Base-by-base conservation (phyloP, 352 stramenopile species). In the Phytophthora litchii region DNA sequence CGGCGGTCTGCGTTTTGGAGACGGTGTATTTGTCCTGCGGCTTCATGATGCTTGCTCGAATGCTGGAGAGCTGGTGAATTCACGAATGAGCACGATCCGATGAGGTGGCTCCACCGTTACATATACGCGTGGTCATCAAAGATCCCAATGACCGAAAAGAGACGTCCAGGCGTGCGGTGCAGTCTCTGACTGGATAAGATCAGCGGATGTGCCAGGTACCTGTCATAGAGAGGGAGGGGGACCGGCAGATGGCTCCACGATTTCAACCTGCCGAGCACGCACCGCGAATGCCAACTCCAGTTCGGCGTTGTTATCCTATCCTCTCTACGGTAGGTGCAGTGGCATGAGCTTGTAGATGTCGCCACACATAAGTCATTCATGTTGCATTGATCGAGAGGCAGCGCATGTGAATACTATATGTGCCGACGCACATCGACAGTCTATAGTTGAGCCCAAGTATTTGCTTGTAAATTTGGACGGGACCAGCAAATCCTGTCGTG, bases 1-100 rank as follows among this genome's bases (percentile, higher is more conserved):
- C 55, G 4, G 75, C 75, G 0, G 60, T 76, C 34, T 82, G 75
- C 11, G 69, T 85, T 72, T 71, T 78, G 11, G 75, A 69, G 41
- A 85, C 82, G 23, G 69, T 60, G 57, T 80, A 80, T 12, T 49
- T 52, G 8, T 55, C 13, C 50, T 83, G 74, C 16, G 68, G 78
- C 58, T 83, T 60, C 44, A 38, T 34, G 29, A 5, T 27, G 23
- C 3, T n/a, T 5, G 23, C 5, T 27, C 5, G 29, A 34, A 32
- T 60, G 19, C 41, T 52, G 31, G 17, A 25, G 31, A 54, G 53
- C 13, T 49, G 60, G 54, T 16, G 37, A 64, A 60, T 64, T 69
- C 34, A 27, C 19, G 60, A 69, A 51, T 69, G 54, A 54, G 21
- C 5, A 5, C n/a, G 41, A 11, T 27, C 38, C 60, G 63, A 63